Evolutionary conservation across 2,329 filamentous ascomycete species (phyloP).

Genomic region (Pseudohalonectria lignicola): DNA sequence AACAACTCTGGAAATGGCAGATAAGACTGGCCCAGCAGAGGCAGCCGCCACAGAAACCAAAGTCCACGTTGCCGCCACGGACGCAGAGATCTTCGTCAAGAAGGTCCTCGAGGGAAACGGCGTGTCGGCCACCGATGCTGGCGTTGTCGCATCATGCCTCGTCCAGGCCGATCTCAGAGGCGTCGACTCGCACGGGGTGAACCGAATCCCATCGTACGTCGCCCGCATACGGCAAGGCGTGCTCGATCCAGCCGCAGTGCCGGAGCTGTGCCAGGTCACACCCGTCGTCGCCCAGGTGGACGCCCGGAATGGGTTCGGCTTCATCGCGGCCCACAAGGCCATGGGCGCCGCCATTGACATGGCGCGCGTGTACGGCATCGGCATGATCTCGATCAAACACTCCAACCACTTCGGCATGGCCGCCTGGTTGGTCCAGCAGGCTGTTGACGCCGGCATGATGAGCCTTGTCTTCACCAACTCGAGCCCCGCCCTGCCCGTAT

Average conservation of each 20-base stretch:
- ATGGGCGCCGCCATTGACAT: conserved; percentile 60
- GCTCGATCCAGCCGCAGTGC: conserved; percentile 9
- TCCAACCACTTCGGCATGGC: conserved; percentile 80
- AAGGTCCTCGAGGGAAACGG: conserved; percentile 7
- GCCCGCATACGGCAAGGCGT: conserved; percentile 11
- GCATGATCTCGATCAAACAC: conserved; percentile 64
- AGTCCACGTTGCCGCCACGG: conserved; percentile 1
- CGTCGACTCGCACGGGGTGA: conserved; percentile 16
- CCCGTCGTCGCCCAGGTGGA: conserved; percentile 16
- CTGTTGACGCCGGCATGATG: conserved; percentile 61
- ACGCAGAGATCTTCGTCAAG: conserved; percentile 1
- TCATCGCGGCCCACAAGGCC: conserved; percentile 13
- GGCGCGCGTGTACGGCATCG: conserved; percentile 56
- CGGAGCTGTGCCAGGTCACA: conserved; percentile 11
- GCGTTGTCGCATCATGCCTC: conserved; percentile 9
- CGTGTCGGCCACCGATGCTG: conserved; percentile 12
- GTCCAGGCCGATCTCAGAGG: conserved; percentile 14
- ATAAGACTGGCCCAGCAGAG: too few relatives aligned
- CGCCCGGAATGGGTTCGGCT: conserved; percentile 16
- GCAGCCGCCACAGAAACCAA: not conserved
- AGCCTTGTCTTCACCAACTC: conserved; percentile 62
- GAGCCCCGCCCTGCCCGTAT: conserved; percentile 60
- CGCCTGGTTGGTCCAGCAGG: conserved; percentile 71
- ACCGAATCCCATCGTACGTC: conserved; percentile 12
- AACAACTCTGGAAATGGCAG: too few relatives aligned